These are phyloP conservation scores for Russula sp. DNA, from an alignment of 768 basidiomycete genomes.

Conservation along the genomic window DNA sequence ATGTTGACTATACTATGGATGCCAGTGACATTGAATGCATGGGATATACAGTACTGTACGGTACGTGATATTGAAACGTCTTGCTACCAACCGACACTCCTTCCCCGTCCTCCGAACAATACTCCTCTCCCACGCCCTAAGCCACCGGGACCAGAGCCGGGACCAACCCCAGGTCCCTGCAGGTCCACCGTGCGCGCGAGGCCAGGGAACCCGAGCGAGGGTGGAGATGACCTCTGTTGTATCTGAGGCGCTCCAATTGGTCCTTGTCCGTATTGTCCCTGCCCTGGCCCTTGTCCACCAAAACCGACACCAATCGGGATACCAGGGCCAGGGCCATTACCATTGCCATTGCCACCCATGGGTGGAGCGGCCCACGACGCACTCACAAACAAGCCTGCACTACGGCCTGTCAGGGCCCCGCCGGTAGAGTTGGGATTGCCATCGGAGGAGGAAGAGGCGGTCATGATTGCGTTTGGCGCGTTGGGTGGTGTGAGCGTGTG, in stretches of 20 bases:
- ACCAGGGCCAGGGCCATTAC: conserved; percentile 11
- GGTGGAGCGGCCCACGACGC: conserved; percentile 25
- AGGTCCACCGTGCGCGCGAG: conserved; percentile 25
- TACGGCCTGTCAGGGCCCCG: background rate
- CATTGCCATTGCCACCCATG: conserved; percentile 16
- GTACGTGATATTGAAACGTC: background rate
- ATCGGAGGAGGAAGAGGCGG: conserved; percentile 21
- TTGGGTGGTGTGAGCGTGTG: conserved; percentile 36
- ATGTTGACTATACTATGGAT: background rate
- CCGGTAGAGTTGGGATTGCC: conserved; percentile 20
- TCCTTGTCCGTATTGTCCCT: conserved; percentile 7
- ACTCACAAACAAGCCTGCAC: conserved; percentile 22
- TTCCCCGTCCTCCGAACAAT: conserved; percentile 28
- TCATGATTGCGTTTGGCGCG: conserved; percentile 30
- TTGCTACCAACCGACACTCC: conserved; percentile 26
- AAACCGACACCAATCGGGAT: background rate
- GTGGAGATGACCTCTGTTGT: conserved; percentile 37
- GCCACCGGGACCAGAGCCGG: conserved; percentile 1
- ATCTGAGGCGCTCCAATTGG: conserved; percentile 27
- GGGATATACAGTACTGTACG: background rate
- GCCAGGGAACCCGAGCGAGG: conserved; percentile 29
- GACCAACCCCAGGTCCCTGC: conserved; percentile 22
- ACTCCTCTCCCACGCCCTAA: conserved; percentile 24
- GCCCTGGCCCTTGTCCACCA: conserved; percentile 1
- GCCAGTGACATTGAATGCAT: background rate